These are phyloP conservation scores for Prosopis cineraria DNA, from an alignment of 306 rosid genomes.

Conservation along the genomic window DNA sequence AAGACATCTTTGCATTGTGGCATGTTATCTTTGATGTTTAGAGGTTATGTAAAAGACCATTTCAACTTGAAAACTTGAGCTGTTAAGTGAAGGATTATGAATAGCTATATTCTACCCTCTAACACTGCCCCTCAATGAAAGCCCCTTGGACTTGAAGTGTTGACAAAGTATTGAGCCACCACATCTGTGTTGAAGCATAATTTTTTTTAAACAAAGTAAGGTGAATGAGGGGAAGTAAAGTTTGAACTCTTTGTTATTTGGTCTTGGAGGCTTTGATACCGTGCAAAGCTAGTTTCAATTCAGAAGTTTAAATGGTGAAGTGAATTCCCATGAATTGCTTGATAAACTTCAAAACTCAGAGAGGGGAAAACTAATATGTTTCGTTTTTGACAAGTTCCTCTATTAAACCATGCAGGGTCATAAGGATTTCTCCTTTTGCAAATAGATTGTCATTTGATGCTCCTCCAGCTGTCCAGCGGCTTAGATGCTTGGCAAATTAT, in stretches of 20 bases:
- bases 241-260: background rate
- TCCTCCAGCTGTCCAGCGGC: slow-evolving; percentile 88
- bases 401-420: slow-evolving; percentile 60
- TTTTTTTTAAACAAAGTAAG: background rate
- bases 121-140: background rate
- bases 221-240: background rate
- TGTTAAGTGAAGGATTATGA: background rate
- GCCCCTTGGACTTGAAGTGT: background rate
- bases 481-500: slow-evolving; percentile 94
- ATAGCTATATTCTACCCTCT: background rate
- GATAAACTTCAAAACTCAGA: background rate
- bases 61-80: background rate
- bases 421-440: slow-evolving; percentile 97
- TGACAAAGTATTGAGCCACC: background rate
- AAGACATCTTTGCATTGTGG: background rate
- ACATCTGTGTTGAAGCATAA: background rate
- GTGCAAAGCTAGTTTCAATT: background rate
- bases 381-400: slow-evolving; percentile 2
- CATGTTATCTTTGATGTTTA: background rate
- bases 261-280: background rate
- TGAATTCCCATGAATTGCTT: background rate
- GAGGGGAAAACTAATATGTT: slow-evolving; percentile 19
- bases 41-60: background rate
- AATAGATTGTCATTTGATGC: slow-evolving; percentile 93
- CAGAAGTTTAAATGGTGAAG: background rate